Evolutionary conservation across 2,329 filamentous ascomycete genomes (phyloP), one percentile per base, ranked within the genome.

Genomic region (Xylariaceae sp.): DNA sequence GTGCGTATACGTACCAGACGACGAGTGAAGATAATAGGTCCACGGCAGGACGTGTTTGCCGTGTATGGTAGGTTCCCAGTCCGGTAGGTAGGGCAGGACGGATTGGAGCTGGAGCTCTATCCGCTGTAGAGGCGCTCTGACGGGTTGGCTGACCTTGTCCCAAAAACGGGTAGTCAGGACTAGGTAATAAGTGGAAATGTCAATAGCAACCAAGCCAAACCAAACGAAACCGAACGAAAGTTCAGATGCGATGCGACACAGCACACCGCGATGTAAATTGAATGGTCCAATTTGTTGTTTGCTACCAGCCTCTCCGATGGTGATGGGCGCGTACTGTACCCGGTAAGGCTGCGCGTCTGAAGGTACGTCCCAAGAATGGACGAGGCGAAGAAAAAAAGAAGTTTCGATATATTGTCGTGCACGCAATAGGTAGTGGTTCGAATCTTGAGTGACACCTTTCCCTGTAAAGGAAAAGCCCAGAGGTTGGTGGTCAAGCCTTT

Each of bases 381-480:
- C 21, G 36, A 37, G 42, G 42, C 16, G 16, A 34, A 32, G 41
- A 39, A 16, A 40, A 49, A 41, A 41, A 29, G 21, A 49, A 47
- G 49, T 22, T 43, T 51, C 49, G 45, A 44, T 13, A 42, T 49
- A 42, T 36, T 37, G 30, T 22, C 26, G 40, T 37, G 32, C 30
- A 48, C 15, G 44, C 46, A 37, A 22, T 22, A 47, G 47, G 29
- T 32, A 29, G 42, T 55, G 43, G 42, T 48, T 53, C 48, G 52
- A 49, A 29, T 43, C 41, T 51, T 55, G 46, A 52, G 50, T 37
- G 56, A 54, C 47, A 53, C 56, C 56, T 69, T 69, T 63, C 70
- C 72, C 69, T 72, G 71, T 71, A 68, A 60, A 69, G 66, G 67
- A 70, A 69, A 66, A 61, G 69, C 69, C 66, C 65, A 70, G 65